phyloP scores from a whole-genome alignment of 1,139 yeast genomes.

The Pichia inconspicua region DNA sequence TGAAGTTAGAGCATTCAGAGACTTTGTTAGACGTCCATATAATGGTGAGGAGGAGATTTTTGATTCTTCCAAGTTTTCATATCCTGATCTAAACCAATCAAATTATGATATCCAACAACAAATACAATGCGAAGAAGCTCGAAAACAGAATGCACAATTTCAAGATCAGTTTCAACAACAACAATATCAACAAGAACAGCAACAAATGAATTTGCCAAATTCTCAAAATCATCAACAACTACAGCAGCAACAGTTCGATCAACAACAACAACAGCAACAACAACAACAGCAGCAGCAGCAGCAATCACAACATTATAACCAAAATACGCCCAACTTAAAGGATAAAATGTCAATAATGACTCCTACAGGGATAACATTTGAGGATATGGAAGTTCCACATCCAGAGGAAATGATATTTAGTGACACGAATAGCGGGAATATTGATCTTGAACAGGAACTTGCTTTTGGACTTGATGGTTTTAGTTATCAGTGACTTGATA shows the following conservation, averaged over 20 bases:
- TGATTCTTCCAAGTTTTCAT: slow-evolving; percentile 14
- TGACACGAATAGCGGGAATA: slow-evolving; percentile 19
- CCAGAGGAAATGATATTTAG: slow-evolving; percentile 33
- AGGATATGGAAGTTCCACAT: slow-evolving; percentile 33
- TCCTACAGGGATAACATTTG: slow-evolving; percentile 26
- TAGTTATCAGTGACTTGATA: slow-evolving; percentile 11
- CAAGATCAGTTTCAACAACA: slow-evolving; percentile 5
- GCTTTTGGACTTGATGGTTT: slow-evolving; percentile 52
- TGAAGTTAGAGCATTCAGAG: slow-evolving; percentile 76
- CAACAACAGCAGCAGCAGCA: slow-evolving; percentile 18
- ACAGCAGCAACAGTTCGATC: slow-evolving; percentile 1
- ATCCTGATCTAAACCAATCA: slow-evolving; percentile 5
- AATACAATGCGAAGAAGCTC: not conserved
- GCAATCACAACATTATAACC: slow-evolving; percentile 19
- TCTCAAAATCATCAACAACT: slow-evolving; percentile 1
- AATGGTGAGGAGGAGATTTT: slow-evolving; percentile 53
- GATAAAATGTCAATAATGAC: slow-evolving; percentile 18
- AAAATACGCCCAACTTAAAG: slow-evolving; percentile 13
- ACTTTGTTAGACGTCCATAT: slow-evolving; percentile 65
- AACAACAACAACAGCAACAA: slow-evolving; percentile 19
- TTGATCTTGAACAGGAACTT: slow-evolving; percentile 48
- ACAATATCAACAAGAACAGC: not conserved
- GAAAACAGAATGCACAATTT: slow-evolving; percentile 3
- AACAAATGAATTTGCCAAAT: slow-evolving; percentile 3
- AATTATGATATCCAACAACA: slow-evolving; percentile 1